Conservation (phyloP, 345 rosid species). For the Chamaenerion angustifolium region DNA sequence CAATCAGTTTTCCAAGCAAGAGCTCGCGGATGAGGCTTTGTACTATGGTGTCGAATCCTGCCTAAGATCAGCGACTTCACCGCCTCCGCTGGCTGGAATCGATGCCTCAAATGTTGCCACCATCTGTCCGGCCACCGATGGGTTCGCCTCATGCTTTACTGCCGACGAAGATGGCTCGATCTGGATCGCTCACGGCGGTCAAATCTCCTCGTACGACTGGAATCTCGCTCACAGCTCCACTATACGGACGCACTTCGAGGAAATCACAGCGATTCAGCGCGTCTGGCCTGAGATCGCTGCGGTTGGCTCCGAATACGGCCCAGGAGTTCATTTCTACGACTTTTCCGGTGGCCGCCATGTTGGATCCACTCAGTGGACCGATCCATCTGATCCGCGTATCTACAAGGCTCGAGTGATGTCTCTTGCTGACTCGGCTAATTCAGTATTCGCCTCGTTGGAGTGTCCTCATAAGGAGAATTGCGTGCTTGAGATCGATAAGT, state of each 20-base stretch:
- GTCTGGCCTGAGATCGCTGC: conserved; percentile 59
- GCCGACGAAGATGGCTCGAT: conserved; percentile 56
- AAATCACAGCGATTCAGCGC: conserved; percentile 47
- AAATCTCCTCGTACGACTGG: conserved; percentile 70
- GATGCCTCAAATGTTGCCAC: conserved; percentile 63
- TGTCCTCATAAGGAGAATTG: conserved; percentile 74
- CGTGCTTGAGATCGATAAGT: conserved; percentile 57
- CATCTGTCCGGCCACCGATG: conserved; percentile 54
- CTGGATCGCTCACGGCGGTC: conserved; percentile 91
- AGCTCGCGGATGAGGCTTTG: conserved; percentile 75
- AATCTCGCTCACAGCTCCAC: conserved; percentile 46
- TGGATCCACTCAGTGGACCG: conserved; percentile 68
- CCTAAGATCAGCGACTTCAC: conserved; percentile 47
- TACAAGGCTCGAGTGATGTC: conserved; percentile 60
- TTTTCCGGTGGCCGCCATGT: conserved; percentile 41
- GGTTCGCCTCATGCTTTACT: conserved; percentile 49
- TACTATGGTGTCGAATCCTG: conserved; percentile 74
- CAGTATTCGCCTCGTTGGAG: conserved; percentile 60
- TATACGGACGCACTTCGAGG: conserved; percentile 66
- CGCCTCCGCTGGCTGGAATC: conserved; percentile 51
- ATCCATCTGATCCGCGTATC: conserved; percentile 69
- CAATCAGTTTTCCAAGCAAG: conserved; percentile 53
- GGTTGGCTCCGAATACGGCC: conserved; percentile 41
- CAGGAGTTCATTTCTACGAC: conserved; percentile 84
- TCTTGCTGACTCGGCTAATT: conserved; percentile 34